Base-by-base conservation (phyloP, 2,329 filamentous ascomycete genomes). In the Colletotrichum plurivorum region DNA sequence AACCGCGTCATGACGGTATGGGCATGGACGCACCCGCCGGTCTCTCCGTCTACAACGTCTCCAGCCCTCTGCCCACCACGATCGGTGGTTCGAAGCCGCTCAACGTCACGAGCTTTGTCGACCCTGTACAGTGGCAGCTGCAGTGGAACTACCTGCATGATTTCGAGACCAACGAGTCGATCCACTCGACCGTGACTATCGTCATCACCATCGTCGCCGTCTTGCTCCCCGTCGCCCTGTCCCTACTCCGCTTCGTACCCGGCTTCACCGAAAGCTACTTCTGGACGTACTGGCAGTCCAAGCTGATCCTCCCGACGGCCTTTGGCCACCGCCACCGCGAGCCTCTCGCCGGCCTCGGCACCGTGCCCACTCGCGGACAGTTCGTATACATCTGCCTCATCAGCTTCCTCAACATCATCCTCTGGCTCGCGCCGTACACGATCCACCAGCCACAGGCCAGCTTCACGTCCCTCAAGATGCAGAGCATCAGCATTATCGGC, bases 101-200 rank as follows among this genome's bases (percentile, higher is more conserved):
- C n/a, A 68, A 64, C 46, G 52, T 25, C 25, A 61, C 62, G 5
- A 60, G 36, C 16, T 60, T 67, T 15, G 15, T 60, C 16, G 51
- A 5, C 9, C 55, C 56, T 3, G 20, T 20, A 4, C 31, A 54
- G 5, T 67, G 59, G 57, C 59, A 62, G 51, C 62, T 73, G 13
- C 75, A 87, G 72, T 88, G 88, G 77, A 87, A 84, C 71, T 84
- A 84, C 64, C 82, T 86, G 78, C 72, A 83, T 15, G 84, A 86
- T 63, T 87, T 87, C 45, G 86, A 88, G 57, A 76, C 78, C 68
- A 88, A 87, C 43, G 78, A 81, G 58, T 64, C 46, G 2, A 73
- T 75, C 6, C 75, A 77, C 54, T 72, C 74, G 0, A 76, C 63
- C 4, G 62, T 46, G 13, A 72, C 70, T 8, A 63, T 72, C 13